phyloP scores from a whole-genome alignment of 345 rosid species.

The Arabis alpina region DNA sequence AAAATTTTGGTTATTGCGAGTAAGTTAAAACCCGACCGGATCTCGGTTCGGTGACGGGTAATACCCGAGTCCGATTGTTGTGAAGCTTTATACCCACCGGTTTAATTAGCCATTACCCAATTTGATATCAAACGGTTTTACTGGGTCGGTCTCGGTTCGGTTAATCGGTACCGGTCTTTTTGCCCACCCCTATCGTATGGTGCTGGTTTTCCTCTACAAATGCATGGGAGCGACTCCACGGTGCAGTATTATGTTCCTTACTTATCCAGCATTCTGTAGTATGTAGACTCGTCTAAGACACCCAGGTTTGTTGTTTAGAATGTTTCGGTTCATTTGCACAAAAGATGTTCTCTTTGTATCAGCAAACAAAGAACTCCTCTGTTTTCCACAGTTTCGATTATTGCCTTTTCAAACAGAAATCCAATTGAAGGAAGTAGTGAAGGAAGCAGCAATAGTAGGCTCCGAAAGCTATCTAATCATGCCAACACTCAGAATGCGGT shows the following conservation, averaged over 20 bases:
- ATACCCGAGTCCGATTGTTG: no score
- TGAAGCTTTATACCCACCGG: no score
- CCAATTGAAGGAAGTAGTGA: slow-evolving; percentile 73
- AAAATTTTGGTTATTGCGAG: no score
- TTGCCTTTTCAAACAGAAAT: no score
- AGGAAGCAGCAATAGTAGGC: slow-evolving; percentile 61
- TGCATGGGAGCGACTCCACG: slow-evolving; percentile 74
- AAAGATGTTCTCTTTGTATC: neutral
- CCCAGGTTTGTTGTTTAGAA: slow-evolving; percentile 52
- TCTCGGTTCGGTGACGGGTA: no score
- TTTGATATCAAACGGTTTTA: no score
- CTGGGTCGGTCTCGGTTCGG: no score
- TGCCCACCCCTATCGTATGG: no score
- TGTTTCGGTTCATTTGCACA: neutral
- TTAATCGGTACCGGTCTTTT: no score
- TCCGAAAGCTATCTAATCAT: slow-evolving; percentile 48
- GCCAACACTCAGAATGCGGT: slow-evolving; percentile 39
- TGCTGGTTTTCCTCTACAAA: slow-evolving; percentile 78
- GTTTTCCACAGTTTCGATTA: no score
- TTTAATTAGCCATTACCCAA: no score
- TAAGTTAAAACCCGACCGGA: no score
- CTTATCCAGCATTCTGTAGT: slow-evolving; percentile 89
- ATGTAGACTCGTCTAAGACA: slow-evolving; percentile 56
- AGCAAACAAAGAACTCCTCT: neutral
- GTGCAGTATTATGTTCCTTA: slow-evolving; percentile 92